Base-by-base conservation (phyloP, 495 filamentous ascomycete genomes). In the Aspergillus taichungensis region DNA sequence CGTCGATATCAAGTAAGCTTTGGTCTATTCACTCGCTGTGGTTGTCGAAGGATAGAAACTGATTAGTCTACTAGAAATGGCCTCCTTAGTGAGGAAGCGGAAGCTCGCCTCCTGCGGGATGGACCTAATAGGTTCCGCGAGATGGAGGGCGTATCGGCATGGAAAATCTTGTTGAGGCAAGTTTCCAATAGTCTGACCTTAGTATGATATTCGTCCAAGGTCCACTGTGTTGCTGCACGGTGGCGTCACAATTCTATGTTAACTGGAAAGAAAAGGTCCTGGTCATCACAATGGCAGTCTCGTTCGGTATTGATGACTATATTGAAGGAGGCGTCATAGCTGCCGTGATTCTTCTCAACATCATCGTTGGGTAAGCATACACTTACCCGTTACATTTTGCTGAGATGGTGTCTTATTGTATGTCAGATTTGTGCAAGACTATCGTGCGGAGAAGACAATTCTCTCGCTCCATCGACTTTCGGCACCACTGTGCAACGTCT, bases 401-500 rank as follows among this genome's bases (percentile, higher is more conserved):
- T 35, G 27, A 29, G 37, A 42, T 24, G 18, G 18, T 24, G 18
- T 24, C 34, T 37, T 8, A 5, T 43, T 27, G 41, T 36, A 31
- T 5, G 3, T 30, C 11, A 62, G 56, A 9, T 94, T 92, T 68
- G 77, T 75, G 38, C 87, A 94, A 57, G 88, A 94, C 56, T 91
- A 84, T 56, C 74, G 79, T 42, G 88, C 88, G 18, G 87, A 90
- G 57, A 85, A 90, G 69, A 89, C 84, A 47, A 90, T 94, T 74
- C 79, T 91, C 35, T 84, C 85, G 14, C 72, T 94, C 9, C 70
- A 84, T 32, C 78, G 80, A 28, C 71, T 94, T 6, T 88, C 84
- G 1, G 85, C 88, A 3, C 88, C 88, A 40, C 80, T 82, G 49
- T 89, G 88, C 28, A 77, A 70, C 45, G 87, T 84, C 3, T 65